A percentile compares a stretch with the other conserved stretches of the same genome.
Conservation (phyloP, 2,329 filamentous ascomycete species). For the Trichoderma citrinoviride region DNA sequence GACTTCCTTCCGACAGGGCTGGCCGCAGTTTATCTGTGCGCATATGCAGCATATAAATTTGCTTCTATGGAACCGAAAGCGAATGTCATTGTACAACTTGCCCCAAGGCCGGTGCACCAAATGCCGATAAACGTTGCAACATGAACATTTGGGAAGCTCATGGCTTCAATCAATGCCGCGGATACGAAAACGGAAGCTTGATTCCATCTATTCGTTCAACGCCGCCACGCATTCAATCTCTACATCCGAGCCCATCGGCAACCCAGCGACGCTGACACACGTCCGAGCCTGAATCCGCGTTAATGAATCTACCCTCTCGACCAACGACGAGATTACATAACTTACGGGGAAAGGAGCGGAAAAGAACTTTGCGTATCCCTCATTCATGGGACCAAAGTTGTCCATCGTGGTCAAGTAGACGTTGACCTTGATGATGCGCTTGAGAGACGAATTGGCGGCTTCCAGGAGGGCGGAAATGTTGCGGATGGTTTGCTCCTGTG, state of each 20-base stretch:
- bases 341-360: conserved; percentile 47
- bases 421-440: conserved; percentile 66
- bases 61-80: too few relatives aligned
- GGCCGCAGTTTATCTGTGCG: not conserved
- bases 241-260: conserved; percentile 68
- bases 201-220: conserved; percentile 4
- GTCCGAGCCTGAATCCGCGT: conserved; percentile 46
- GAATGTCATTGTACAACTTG: not conserved
- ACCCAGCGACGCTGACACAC: conserved; percentile 70
- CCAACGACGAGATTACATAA: not conserved
- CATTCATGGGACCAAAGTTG: conserved; percentile 60
- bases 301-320: not conserved
- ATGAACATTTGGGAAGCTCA: not conserved
- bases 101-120: too few relatives aligned
- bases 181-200: not conserved
- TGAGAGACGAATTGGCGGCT: conserved; percentile 57
- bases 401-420: conserved; percentile 65
- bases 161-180: not conserved
- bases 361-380: conserved; percentile 53
- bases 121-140: not conserved
- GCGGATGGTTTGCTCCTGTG: conserved; percentile 51
- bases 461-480: conserved; percentile 60
- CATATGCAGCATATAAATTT: not conserved
- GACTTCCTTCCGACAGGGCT: not conserved
- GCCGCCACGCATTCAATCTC: conserved; percentile 59